A percentile compares a stretch with the other conserved stretches of the same genome.
These are phyloP conservation scores for Lactuca saligna DNA, from an alignment of 129 eudicot species.

Conservation along the genomic window DNA sequence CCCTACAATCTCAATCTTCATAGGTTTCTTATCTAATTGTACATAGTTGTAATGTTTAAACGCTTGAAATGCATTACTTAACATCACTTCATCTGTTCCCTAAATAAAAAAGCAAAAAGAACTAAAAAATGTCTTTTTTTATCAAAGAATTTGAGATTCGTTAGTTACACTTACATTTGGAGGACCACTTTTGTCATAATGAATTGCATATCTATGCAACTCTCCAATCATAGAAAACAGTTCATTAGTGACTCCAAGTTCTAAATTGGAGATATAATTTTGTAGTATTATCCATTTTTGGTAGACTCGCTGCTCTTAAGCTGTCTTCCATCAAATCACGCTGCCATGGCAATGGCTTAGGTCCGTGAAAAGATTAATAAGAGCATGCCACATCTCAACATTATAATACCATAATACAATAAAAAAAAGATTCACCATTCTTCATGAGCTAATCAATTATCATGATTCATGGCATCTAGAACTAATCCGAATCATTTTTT, in stretches of 20 bases:
- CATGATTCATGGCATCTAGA: no score
- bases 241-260: conserved; percentile 78
- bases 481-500: no score
- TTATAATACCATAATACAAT: no score
- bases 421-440: no score
- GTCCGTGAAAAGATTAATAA: no score
- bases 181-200: conserved; percentile 74
- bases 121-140: no score
- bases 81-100: conserved; percentile 95
- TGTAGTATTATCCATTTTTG: conserved; percentile 68
- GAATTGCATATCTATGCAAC: conserved; percentile 88
- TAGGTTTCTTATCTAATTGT: conserved; percentile 83
- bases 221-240: conserved; percentile 93
- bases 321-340: conserved; percentile 83
- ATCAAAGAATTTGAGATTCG: background rate
- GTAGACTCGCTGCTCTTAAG: conserved; percentile 72
- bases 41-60: conserved; percentile 73
- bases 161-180: conserved; percentile 69
- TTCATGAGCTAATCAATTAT: no score
- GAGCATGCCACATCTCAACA: no score
- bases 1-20: conserved; percentile 84
- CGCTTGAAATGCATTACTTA: conserved; percentile 85
- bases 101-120: conserved; percentile 15
- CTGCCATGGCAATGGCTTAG: conserved; percentile 76
- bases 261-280: conserved; percentile 84